Evolutionary conservation across 768 basidiomycete genomes (phyloP), one percentile per base, ranked within the genome.

Genomic region (Clitopilus hobsonii): DNA sequence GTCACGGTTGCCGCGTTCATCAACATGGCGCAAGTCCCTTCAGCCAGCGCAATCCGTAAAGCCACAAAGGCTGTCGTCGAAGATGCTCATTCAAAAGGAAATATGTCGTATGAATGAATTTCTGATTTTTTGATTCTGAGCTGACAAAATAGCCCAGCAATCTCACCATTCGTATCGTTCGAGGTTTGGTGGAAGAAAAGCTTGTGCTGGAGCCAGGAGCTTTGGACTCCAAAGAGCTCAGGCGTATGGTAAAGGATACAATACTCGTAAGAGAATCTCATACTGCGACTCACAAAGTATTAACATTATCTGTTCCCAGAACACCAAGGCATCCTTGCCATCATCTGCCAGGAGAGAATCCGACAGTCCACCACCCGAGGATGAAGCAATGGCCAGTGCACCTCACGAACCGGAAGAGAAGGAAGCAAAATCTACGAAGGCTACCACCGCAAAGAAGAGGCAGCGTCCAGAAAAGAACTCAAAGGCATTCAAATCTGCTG

Each of bases 111-210:
- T 16, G 41, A 18, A 20, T 11, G n/a, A 5, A 2, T 20, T 45
- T 5, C 3, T 4, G 3, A 18, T 18, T 23, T 20, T 45, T 20
- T 10, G 22, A 45, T 20, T 45, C 11, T 10, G 2, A 20, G 18
- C 2, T 45, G n/a, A 45, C n/a, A 8, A 45, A 3, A n/a, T 50
- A 4, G 2, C 22, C 47, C 57, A 83, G 81, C 30, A 52, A 63
- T 6, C 60, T 78, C 22, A 85, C 85, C 1, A 73, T 73, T 14
- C 78, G 79, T 22, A 70, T 76, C 11, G 71, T 87, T 23, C 78
- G 85, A 11, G 65, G 69, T 54, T 61, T 71, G n/a, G 52, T 87
- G 1, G 85, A 86, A 66, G 60, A 69, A 23, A 59, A 71, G 22
- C 71, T 84, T 41, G 55, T 60, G 3, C 64, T 88, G n/a, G 71